Evolutionary conservation across 1,139 yeast species (phyloP), one percentile per base, ranked within the genome.

Genomic region (Nadsonia starkeyi-henricii): DNA sequence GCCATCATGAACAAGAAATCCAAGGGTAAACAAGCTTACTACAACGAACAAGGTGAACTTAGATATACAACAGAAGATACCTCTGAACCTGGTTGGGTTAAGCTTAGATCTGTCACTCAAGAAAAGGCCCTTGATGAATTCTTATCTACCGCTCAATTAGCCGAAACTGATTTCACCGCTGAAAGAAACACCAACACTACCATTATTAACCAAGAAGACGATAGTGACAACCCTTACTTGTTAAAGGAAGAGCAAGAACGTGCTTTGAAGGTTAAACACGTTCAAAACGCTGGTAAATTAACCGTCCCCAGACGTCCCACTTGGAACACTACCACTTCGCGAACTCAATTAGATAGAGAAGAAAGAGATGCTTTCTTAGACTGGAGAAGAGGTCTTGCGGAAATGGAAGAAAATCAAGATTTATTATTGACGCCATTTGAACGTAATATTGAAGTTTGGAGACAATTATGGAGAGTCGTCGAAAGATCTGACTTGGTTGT

Each of bases 381-480:
- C 33, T 93, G 98, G 99, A 78, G 98, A 69, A 75, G 97, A 61
- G 79, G 80, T 45, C 72, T 93, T 53, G 98, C 98, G 0, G 67
- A 74, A 44, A 72, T 93, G 52, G 93, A 93, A 53, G 96, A 91
- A 62, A 75, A 73, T 53, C 78, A 73, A 43, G 96, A 91, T 62
- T 71, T 93, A 58, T 70, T 89, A 53, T 73, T 93, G 64, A 93
- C 99, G 0, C 99, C 99, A 1, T 93, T 91, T 62, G 99, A 93
- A 69, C 78, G 98, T 67, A 93, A 93, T 63, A 73, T 93, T 57
- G 96, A 91, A 70, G 97, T 93, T 52, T 93, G 99, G 99, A 80
- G 93, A 63, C 99, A 93, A 67, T 71, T 93, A 57, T 93, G 99
- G 99, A 76, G 99, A 68, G 99, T 93, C 47, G 86, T 89, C 18